phyloP scores from a whole-genome alignment of 495 filamentous ascomycete genomes.

The Corynascus novoguineensis region DNA sequence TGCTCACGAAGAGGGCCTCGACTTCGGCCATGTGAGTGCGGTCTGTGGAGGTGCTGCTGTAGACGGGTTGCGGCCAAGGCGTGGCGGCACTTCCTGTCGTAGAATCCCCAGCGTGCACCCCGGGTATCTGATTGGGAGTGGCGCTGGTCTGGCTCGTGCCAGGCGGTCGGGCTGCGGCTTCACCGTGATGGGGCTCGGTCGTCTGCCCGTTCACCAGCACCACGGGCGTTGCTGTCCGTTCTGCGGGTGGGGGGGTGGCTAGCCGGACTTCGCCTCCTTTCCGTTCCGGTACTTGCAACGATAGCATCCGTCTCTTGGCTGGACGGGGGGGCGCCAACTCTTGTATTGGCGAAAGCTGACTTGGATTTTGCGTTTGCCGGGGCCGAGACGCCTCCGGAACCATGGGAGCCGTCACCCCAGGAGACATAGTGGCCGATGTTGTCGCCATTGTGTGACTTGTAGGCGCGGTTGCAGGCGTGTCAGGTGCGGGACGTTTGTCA shows the following conservation, averaged over 20 bases:
- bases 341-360: constrained; percentile 21
- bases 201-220: constrained; percentile 62
- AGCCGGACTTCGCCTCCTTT: constrained; percentile 68
- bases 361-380: constrained; percentile 22
- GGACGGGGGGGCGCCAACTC: constrained; percentile 27
- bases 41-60: constrained; percentile 33
- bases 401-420: constrained; percentile 4
- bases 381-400: constrained; percentile 23
- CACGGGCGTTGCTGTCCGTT: constrained; percentile 22
- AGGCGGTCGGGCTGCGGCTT: constrained; percentile 2
- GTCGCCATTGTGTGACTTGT: constrained; percentile 9
- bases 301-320: constrained; percentile 54
- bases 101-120: neutral
- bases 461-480: constrained; percentile 23
- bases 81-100: neutral
- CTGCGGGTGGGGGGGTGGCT: constrained; percentile 59
- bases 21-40: constrained; percentile 45
- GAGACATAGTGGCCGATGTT: neutral
- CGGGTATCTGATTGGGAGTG: neutral
- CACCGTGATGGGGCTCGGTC: neutral
- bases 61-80: neutral
- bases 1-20: constrained; percentile 41
- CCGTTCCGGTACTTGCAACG: constrained; percentile 75
- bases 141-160: neutral
- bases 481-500: constrained; percentile 11